These are phyloP conservation scores for Capsella rubella DNA, from an alignment of 441 rosid species.

Conservation along the genomic window DNA sequence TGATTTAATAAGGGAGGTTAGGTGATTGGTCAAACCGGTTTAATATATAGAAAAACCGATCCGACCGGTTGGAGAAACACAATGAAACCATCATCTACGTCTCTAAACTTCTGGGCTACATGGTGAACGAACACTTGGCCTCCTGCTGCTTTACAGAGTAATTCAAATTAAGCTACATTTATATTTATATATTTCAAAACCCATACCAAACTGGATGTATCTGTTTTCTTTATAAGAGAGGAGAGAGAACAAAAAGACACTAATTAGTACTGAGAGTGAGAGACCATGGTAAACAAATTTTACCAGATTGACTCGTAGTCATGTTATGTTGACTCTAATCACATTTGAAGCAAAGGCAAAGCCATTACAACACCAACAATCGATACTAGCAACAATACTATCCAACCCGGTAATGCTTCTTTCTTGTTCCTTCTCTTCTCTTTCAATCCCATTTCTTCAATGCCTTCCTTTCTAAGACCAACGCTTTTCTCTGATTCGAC, in stretches of 20 bases:
- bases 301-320: conserved; percentile 9
- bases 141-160: conserved; percentile 7
- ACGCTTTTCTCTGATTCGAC: conserved; percentile 43
- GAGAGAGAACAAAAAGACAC: conserved; percentile 10
- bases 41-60: neutral
- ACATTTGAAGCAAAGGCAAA: conserved; percentile 88
- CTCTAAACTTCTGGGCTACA: neutral
- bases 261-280: conserved; percentile 11
- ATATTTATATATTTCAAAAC: conserved; percentile 7
- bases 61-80: neutral
- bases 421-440: conserved; percentile 59
- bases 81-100: neutral
- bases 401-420: conserved; percentile 78
- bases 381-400: conserved; percentile 80
- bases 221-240: neutral
- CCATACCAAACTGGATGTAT: conserved; percentile 11
- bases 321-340: conserved; percentile 38
- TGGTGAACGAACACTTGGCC: neutral
- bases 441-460: conserved; percentile 33
- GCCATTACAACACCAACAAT: conserved; percentile 92
- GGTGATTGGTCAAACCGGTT: neutral
- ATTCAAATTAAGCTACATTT: neutral
- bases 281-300: conserved; percentile 3
- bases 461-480: conserved; percentile 25
- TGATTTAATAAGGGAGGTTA: no score